Conservation (phyloP, 495 filamentous ascomycete species). For the Tetracladium marchalianum region DNA sequence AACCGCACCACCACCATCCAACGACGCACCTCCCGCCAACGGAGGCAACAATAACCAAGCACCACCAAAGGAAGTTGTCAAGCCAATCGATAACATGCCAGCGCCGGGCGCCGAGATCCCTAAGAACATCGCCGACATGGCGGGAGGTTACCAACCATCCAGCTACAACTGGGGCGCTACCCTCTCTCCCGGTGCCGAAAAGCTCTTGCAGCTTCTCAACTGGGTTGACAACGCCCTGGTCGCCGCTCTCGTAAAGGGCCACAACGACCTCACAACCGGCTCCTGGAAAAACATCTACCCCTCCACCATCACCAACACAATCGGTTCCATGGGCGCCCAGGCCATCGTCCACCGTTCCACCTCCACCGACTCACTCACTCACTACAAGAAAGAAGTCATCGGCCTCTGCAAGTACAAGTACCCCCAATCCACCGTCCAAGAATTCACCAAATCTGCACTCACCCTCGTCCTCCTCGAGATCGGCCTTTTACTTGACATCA, state of each 20-base stretch:
- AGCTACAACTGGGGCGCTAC: constrained; percentile 25
- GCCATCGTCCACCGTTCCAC: constrained; percentile 26
- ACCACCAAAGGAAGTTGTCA: not conserved
- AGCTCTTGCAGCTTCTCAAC: constrained; percentile 19
- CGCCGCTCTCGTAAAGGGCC: constrained; percentile 23
- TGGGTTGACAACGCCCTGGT: constrained; percentile 27
- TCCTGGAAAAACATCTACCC: constrained; percentile 30
- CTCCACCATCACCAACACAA: constrained; percentile 21
- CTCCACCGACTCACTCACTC: constrained; percentile 24
- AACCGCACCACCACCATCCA: constrained; percentile 8
- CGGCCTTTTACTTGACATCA: constrained; percentile 41
- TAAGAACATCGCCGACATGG: constrained; percentile 22
- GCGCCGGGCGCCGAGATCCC: constrained; percentile 16
- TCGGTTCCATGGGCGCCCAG: constrained; percentile 28
- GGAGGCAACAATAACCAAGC: constrained; percentile 18
- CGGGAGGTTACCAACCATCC: constrained; percentile 26
- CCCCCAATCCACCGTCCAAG: constrained; percentile 14
- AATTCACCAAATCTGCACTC: constrained; percentile 20
- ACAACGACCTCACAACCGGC: constrained; percentile 15
- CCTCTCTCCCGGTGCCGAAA: constrained; percentile 20
- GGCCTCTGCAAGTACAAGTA: constrained; percentile 22
- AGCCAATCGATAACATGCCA: constrained; percentile 14
- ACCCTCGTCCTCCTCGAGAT: constrained; percentile 43
- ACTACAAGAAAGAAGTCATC: constrained; percentile 23
- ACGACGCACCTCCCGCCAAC: not conserved